Base-by-base conservation (phyloP, 2,329 filamentous ascomycete genomes). In the Scedosporium aurantiacum region DNA sequence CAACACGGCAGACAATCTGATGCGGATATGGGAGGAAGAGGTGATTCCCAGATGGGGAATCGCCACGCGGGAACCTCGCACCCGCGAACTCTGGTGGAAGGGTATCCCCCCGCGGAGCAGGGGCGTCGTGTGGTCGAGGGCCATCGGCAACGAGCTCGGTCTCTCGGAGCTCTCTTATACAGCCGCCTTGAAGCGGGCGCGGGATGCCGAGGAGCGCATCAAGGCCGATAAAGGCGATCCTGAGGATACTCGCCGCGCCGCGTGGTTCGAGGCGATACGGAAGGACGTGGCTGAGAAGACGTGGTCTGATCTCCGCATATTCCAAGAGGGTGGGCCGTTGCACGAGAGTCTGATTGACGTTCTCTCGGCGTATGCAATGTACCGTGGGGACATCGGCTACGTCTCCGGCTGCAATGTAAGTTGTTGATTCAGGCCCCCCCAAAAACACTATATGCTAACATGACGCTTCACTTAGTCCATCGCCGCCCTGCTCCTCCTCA, bases 71-170 rank as follows among this genome's bases (percentile, higher is more conserved):
- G 85, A 90, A 70, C 83, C 84, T 47, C 78, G 82, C 32, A 90
- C 87, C 1, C 80, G 88, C 41, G 88, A 92, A 67, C 77, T 94
- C 55, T 94, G 89, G 88, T 94, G 90, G 90, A 82, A 84, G 63
- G 90, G 90, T 5, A 80, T 94, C 32, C 84, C 89, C 0, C 86
- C 89, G 1, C 80, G 86, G 62, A 85, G 83, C 69, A 81, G 90
- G 37, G 87, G 86, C 25, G 72, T 77, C 4, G 86, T 91, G 5
- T 92, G 89, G 89, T 74, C 80, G 45, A 80, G 79, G 59, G 88
- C 88, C 2, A 83, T 91, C 54, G 88, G 88, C 37, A 92, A 92
- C 68, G 84, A 88, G 60, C 78, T 91, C 2, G 84, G 83, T 23
- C 77, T 91, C 6, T 85, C 84, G 0, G 79, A 84, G 54, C 76